Base-by-base conservation (phyloP, 495 filamentous ascomycete species). In the Usnea hakonensis region DNA sequence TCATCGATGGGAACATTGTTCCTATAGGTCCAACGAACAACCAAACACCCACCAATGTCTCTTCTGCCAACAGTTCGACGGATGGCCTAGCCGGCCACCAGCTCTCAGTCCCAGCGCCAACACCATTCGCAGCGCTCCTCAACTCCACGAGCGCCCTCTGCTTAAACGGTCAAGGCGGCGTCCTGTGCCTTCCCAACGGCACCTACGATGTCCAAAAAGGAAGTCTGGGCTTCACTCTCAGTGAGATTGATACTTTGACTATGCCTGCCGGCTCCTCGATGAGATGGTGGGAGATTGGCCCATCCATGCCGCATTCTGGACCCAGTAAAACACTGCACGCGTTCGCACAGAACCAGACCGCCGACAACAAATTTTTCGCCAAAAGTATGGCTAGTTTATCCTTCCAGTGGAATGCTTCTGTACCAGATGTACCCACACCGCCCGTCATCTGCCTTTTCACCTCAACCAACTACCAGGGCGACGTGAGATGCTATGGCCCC, bases 401-500 rank as follows among this genome's bases (percentile, higher is more conserved):
- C 11, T 16, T 38, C n/a, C 10, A 14, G 16, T 37, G 37, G 19
- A 37, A 48, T 26, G 19, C 58, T 2, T 60, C 10, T 28, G 16
- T 37, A 23, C 40, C 53, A 5, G 37, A 30, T 7, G 17, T 48
- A 21, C 28, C 41, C 11, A n/a, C 13, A 8, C 61, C 61, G 23
- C 61, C 61, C 8, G 61, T 48, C 13, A 37, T 54, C 2, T 63
- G 61, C 28, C 32, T 63, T 23, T 63, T 41, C 21, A 61, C 61
- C 30, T 9, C 48, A 32, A 26, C 61, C 17, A 36, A 58, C 5
- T 40, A 41, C 41, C 17, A 44, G 17, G 61, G 61, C 55, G 55
- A 63, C 8, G 43, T 61, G 19, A 26, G 19, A 13, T 61, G 59
- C 30, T 23, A 23, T 26, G 43, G 43, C 1, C 21, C 43, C 6